phyloP scores from a whole-genome alignment of 2,329 filamentous ascomycete genomes.

The Dissoconium aciculare region DNA sequence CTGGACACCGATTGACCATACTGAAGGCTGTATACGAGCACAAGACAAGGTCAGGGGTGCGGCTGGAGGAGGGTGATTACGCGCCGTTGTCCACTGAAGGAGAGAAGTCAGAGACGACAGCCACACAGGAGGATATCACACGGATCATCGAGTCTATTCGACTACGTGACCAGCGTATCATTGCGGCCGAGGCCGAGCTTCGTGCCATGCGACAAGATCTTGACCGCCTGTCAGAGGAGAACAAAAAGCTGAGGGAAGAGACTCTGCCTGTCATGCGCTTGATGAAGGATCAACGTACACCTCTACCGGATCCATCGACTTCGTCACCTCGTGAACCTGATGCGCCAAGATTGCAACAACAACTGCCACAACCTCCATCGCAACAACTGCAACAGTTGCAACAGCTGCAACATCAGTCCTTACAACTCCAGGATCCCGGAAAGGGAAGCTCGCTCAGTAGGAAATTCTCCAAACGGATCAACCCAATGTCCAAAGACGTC shows the following conservation, averaged over 20 bases:
- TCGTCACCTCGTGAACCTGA: conserved; percentile 22
- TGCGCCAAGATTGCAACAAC: conserved; percentile 5
- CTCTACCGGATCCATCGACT: conserved; percentile 46
- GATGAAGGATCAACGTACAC: conserved; percentile 81
- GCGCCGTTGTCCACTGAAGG: conserved; percentile 82
- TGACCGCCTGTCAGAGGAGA: conserved; percentile 53
- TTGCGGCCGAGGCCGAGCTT: conserved; percentile 66
- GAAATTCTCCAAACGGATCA: conserved; percentile 40
- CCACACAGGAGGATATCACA: conserved; percentile 85
- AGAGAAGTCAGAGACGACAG: conserved; percentile 68
- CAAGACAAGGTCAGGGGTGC: conserved; percentile 84
- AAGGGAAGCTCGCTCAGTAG: conserved; percentile 35
- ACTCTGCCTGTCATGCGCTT: conserved; percentile 79
- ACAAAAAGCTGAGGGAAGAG: conserved; percentile 76
- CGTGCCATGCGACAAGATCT: conserved; percentile 50
- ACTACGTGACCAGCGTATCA: conserved; percentile 79
- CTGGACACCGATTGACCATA: conserved; percentile 87
- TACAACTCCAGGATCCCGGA: conserved; percentile 20
- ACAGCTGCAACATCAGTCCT: conserved; percentile 11
- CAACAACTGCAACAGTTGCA: too few species aligned
- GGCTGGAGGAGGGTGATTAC: conserved; percentile 85
- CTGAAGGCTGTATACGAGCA: conserved; percentile 93
- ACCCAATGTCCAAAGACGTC: conserved; percentile 27
- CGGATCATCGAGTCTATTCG: conserved; percentile 80
- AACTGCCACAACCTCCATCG: background rate